Conservation (phyloP, 2,329 filamentous ascomycete species). For the Daldinia eschscholtzii region DNA sequence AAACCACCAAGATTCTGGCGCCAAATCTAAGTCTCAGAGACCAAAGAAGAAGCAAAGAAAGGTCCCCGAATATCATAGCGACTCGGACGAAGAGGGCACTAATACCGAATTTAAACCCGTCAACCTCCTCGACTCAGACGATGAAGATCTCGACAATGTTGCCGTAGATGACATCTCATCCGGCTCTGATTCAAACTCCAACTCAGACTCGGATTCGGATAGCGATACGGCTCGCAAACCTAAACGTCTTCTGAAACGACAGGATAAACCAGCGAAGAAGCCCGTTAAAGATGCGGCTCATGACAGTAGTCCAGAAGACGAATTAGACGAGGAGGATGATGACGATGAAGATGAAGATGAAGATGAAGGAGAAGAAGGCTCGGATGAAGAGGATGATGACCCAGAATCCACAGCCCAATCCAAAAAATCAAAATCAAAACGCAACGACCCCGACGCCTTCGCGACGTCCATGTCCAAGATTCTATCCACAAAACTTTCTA, state of each 20-base stretch:
- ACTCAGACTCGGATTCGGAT: slow-evolving; percentile 52
- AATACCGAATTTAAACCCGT: slow-evolving; percentile 63
- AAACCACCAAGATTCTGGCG: slow-evolving; percentile 45
- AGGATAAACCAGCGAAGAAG: slow-evolving; percentile 47
- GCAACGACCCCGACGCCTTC: slow-evolving; percentile 92
- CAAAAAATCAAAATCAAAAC: slow-evolving; percentile 75
- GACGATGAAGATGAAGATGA: slow-evolving; percentile 57
- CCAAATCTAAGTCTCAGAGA: slow-evolving; percentile 53
- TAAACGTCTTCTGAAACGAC: slow-evolving; percentile 52
- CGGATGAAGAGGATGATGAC: slow-evolving; percentile 53
- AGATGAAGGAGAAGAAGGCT: slow-evolving; percentile 54
- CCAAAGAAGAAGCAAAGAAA: slow-evolving; percentile 66
- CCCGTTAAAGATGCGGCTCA: slow-evolving; percentile 43
- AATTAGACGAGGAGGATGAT: slow-evolving; percentile 50
- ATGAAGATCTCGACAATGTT: slow-evolving; percentile 68
- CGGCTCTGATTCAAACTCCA: slow-evolving; percentile 50
- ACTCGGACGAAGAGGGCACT: slow-evolving; percentile 60
- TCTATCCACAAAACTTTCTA: slow-evolving; percentile 87
- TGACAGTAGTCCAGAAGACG: slow-evolving; percentile 40
- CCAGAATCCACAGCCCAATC: slow-evolving; percentile 40
- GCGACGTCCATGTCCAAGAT: slow-evolving; percentile 95
- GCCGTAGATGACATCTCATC: slow-evolving; percentile 62
- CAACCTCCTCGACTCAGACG: slow-evolving; percentile 68
- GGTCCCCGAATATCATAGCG: slow-evolving; percentile 65
- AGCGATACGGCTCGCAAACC: slow-evolving; percentile 50